Conservation (phyloP, 805 yeast species). For the Candida nanaspora region DNA sequence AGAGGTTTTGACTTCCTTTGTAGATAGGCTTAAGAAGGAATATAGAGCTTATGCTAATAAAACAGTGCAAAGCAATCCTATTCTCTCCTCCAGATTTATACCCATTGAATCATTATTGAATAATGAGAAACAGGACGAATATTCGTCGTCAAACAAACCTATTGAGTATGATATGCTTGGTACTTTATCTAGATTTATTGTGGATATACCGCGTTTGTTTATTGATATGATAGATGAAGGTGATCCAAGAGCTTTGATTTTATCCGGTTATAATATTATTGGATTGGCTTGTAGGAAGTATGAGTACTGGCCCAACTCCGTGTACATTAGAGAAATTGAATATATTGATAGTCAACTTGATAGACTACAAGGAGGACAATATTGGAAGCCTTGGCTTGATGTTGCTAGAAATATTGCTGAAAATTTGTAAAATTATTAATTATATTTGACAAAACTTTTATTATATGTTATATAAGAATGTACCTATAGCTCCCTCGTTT, state of each 20-base stretch:
- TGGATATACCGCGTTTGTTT: constrained; percentile 14
- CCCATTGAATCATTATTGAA: constrained; percentile 10
- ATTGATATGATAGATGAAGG: constrained; percentile 9
- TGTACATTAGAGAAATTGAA: constrained; percentile 8
- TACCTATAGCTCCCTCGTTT: no score
- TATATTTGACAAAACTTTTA: no score
- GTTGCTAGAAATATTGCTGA: constrained; percentile 9
- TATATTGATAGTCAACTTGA: constrained; percentile 7
- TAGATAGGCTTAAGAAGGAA: constrained; percentile 15
- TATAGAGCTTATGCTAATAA: constrained; percentile 14
- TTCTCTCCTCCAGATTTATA: constrained; percentile 6
- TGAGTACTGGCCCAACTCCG: constrained; percentile 12
- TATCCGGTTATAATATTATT: constrained; percentile 12
- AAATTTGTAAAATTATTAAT: constrained; percentile 4
- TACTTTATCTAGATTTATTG: constrained; percentile 13
- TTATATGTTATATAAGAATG: no score
- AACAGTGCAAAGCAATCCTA: constrained; percentile 1
- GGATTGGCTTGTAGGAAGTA: constrained; percentile 10
- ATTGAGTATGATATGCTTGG: constrained; percentile 17
- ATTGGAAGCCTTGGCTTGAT: constrained; percentile 15
- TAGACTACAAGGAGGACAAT: constrained; percentile 4
- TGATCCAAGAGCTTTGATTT: constrained; percentile 16
- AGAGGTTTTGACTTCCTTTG: constrained; percentile 4
- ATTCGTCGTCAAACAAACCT: background rate
- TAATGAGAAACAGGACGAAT: background rate